Evolutionary conservation across 2,329 filamentous ascomycete genomes (phyloP), one percentile per base, ranked within the genome.

Genomic region (Exserohilum rostratum): DNA sequence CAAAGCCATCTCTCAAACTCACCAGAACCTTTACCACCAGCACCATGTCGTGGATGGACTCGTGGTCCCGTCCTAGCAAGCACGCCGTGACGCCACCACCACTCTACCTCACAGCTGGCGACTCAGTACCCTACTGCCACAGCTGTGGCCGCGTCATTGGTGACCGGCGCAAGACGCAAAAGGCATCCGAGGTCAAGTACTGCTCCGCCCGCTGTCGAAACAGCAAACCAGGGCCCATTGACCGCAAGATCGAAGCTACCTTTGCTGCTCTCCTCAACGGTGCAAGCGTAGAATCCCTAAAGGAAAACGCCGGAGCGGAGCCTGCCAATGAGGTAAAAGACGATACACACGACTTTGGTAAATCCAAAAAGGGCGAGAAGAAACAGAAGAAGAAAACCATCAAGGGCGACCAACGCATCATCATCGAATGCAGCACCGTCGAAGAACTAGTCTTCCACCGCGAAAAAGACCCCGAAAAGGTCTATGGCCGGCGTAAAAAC

Each of bases 131-230:
- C 0, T 86, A 86, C 66, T 86, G 83, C 60, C 79, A 80, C 56
- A 80, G 80, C 11, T 87, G 84, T 60, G 84, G 85, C 1, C 77
- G 84, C 35, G 78, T 84, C 2, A 85, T 85, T 34, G 78, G 80
- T 59, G 68, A 71, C 66, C 55, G 64, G 27, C 70, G 71, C 18
- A 76, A 76, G 42, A 65, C 63, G 2, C 61, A 69, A 15, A 57
- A 70, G 5, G 64, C 70, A n/a, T 62, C 70, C 22, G 63, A 71
- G 37, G 69, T 79, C 29, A 85, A 84, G 57, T 87, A 85, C 73
- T 87, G 85, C 72, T 87, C 84, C 0, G 74, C 79, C 40, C 74
- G 80, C 33, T 87, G 84, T 60, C 76, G 82, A 17, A 76, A 76
- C 30, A 77, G 77, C 33, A 86, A 85, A 62, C 81, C 81, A 0